Percentiles rank a stretch among this genome's conserved stretches.
phyloP scores from a whole-genome alignment of 768 basidiomycete species.

The Gautieria morchelliformis region DNA sequence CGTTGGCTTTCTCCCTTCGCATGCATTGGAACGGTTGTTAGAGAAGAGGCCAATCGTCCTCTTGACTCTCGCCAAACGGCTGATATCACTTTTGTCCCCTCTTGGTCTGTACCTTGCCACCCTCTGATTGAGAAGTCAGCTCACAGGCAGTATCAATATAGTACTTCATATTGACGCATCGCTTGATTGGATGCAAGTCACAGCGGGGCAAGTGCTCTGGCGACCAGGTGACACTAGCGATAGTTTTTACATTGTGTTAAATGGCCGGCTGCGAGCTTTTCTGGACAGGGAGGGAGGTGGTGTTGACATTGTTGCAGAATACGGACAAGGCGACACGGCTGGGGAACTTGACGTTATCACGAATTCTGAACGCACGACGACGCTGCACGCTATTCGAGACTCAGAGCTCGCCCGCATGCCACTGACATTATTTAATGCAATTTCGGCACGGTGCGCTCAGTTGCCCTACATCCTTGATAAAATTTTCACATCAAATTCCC shows the following conservation, averaged over 20 bases:
- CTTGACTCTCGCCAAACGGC: constrained; percentile 88
- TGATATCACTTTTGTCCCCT: constrained; percentile 91
- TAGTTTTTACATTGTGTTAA: constrained; percentile 97
- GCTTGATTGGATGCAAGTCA: constrained; percentile 97
- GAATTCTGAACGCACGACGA: constrained; percentile 74
- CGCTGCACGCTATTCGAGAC: constrained; percentile 96
- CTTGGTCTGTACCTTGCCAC: constrained; percentile 39
- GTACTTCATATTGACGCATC: constrained; percentile 96
- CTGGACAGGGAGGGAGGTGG: constrained; percentile 68
- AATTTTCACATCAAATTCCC: background rate
- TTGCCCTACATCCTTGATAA: background rate
- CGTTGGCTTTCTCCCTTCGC: constrained; percentile 87
- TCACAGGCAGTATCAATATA: constrained; percentile 19
- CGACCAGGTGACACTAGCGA: constrained; percentile 84
- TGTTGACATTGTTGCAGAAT: constrained; percentile 81
- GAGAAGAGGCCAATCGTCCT: constrained; percentile 95
- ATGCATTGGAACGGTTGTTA: constrained; percentile 80
- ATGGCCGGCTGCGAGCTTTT: constrained; percentile 89
- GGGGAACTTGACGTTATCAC: constrained; percentile 98
- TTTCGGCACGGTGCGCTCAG: constrained; percentile 58
- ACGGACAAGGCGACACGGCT: constrained; percentile 94
- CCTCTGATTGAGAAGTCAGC: background rate
- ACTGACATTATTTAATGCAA: constrained; percentile 94
- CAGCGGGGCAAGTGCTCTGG: constrained; percentile 92
- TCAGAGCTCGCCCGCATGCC: constrained; percentile 97